phyloP scores from a whole-genome alignment of 495 filamentous ascomycete genomes.

The Penicillium bialowiezense region DNA sequence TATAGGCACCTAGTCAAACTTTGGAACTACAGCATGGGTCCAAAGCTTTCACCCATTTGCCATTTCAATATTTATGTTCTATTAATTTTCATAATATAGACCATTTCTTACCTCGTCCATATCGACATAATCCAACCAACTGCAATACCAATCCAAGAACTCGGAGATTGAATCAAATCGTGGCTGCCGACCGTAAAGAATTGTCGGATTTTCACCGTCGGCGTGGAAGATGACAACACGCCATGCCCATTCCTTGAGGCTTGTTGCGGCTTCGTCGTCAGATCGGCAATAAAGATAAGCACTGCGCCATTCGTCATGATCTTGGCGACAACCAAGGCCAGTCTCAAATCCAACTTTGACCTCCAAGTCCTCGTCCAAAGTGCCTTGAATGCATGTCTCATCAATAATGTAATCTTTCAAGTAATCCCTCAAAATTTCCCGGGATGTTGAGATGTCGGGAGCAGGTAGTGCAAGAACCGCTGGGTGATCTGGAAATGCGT shows the following conservation, averaged over 20 bases:
- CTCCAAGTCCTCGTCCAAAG: background rate
- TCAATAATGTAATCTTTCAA: background rate
- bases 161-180: slow-evolving; percentile 10
- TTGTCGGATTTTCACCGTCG: slow-evolving; percentile 4
- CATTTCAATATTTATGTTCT: too few relatives aligned
- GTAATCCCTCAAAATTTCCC: background rate
- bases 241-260: background rate
- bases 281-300: background rate
- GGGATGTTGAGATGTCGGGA: background rate
- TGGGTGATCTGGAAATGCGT: slow-evolving; percentile 1
- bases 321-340: background rate
- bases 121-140: slow-evolving; percentile 9
- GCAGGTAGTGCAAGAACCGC: background rate
- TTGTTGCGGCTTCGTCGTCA: background rate
- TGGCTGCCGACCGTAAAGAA: slow-evolving; percentile 3
- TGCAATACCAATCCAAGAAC: slow-evolving; percentile 11
- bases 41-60: too few relatives aligned
- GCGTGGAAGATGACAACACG: background rate
- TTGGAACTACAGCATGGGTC: too few relatives aligned
- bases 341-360: background rate
- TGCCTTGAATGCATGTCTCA: background rate
- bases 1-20: background rate
- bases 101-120: too few relatives aligned
- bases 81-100: too few relatives aligned
- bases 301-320: background rate